Base-by-base conservation (phyloP, 495 filamentous ascomycete genomes). In the Xylaria castorea region DNA sequence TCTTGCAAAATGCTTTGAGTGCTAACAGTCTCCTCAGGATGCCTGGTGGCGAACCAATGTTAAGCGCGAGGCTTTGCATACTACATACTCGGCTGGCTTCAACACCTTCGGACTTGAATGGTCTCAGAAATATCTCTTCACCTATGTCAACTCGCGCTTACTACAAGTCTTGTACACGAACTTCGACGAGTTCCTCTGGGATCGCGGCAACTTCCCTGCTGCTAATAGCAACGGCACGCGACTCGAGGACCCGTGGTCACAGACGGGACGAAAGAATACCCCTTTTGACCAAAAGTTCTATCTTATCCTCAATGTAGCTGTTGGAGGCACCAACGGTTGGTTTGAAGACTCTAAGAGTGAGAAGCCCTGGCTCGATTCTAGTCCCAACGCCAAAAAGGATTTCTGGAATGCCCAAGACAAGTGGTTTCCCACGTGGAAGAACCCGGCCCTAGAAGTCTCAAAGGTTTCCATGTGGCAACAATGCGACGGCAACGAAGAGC, bases 61-160 rank as follows among this genome's bases (percentile, higher is more conserved):
- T 74, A 93, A 95, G 85, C 89, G 89, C 32, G 82, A 85, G 44
- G 89, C 92, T n/a, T 85, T 93, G 48, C 93, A 94, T 80, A 93
- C 90, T 1, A 93, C 92, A 1, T 95, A 91, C 79, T 78, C 89
- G n/a, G 76, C 81, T 4, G 85, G 80, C 61, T 92, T 84, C 83
- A 91, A 97, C 80, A 93, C 88, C 0, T 97, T 89, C 73, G 93
- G 93, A 18, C 75, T 97, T 14, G 93, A 97, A 80, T 97, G 93
- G 93, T 92, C 89, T 69, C 89, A 94, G 66, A 94, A 95, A 77
- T 96, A 97, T 80, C 84, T 97, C 55, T 95, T 94, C 81, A 94
- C 93, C 44, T 97, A 94, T 80, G 87, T 97, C 81, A 89, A 97
- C 84, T 91, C 89, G 32, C 90, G 91, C 25, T 87, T 95, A 11